Conservation (phyloP, 441 rosid species). For the Sinapis alba region DNA sequence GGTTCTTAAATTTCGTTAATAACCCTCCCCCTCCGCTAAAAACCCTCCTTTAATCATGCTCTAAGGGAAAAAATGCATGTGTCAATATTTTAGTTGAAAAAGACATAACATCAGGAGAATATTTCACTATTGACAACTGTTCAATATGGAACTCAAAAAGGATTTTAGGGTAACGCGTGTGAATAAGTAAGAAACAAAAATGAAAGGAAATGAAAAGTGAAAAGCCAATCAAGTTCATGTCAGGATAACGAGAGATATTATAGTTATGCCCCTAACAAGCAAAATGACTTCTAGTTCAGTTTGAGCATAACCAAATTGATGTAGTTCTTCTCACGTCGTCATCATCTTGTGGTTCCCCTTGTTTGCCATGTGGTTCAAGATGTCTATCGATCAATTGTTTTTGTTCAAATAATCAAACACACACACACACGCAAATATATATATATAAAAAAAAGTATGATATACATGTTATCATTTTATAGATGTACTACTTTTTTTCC, state of each 20-base stretch:
- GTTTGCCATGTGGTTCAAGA: conserved; percentile 2
- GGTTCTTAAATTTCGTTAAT: no score
- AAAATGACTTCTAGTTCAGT: conserved; percentile 29
- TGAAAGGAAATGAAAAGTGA: not conserved
- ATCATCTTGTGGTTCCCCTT: conserved; percentile 18
- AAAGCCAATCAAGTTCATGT: conserved; percentile 27
- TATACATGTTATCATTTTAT: no score
- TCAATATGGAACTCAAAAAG: not conserved
- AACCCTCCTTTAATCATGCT: no score
- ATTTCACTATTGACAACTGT: not conserved
- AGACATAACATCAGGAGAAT: conserved; percentile 2
- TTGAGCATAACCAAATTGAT: conserved; percentile 14
- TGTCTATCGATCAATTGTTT: not conserved
- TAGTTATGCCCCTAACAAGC: no score
- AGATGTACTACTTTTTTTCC: no score
- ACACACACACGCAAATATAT: not conserved
- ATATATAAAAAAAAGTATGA: no score
- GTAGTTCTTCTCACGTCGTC: not conserved
- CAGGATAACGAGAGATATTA: conserved; percentile 15
- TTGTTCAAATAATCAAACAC: not conserved
- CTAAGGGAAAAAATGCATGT: not conserved
- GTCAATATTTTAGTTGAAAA: not conserved
- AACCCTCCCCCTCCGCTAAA: no score
- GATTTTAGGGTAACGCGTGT: not conserved
- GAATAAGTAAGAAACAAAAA: not conserved